Conservation (phyloP, 106 monocot species). For the Dendrobium chrysotoxum region DNA sequence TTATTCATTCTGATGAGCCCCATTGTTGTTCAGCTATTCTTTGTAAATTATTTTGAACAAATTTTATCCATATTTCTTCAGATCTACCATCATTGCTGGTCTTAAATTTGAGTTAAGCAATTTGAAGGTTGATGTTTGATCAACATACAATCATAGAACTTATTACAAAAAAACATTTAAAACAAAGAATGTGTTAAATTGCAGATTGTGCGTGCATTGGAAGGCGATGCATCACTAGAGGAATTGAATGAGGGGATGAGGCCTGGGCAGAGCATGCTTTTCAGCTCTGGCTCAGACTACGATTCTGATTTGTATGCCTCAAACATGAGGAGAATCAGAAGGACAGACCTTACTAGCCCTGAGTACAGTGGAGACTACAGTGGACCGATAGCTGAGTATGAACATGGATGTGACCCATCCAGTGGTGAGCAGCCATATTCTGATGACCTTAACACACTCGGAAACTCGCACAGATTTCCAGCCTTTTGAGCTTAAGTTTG, state of each 20-base stretch:
- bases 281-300: constrained; percentile 51
- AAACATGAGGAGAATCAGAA: constrained; percentile 22
- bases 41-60: no score
- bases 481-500: background rate
- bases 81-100: background rate
- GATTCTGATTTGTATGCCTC: constrained; percentile 30
- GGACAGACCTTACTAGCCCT: constrained; percentile 26
- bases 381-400: constrained; percentile 17
- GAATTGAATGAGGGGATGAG: constrained; percentile 60
- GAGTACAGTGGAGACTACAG: constrained; percentile 42
- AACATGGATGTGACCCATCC: constrained; percentile 8
- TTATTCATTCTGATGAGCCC: background rate
- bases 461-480: constrained; percentile 7
- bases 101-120: background rate
- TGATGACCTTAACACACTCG: constrained; percentile 26
- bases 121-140: background rate
- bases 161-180: background rate
- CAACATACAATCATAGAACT: background rate
- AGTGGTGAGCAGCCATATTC: constrained; percentile 32
- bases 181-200: background rate
- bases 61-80: background rate
- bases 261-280: constrained; percentile 54
- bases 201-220: constrained; percentile 59
- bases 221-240: constrained; percentile 53
- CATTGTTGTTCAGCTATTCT: background rate